Evolutionary conservation across 2,329 filamentous ascomycete genomes (phyloP), one percentile per base, ranked within the genome.

Genomic region (Pestalotiopsis sp.): DNA sequence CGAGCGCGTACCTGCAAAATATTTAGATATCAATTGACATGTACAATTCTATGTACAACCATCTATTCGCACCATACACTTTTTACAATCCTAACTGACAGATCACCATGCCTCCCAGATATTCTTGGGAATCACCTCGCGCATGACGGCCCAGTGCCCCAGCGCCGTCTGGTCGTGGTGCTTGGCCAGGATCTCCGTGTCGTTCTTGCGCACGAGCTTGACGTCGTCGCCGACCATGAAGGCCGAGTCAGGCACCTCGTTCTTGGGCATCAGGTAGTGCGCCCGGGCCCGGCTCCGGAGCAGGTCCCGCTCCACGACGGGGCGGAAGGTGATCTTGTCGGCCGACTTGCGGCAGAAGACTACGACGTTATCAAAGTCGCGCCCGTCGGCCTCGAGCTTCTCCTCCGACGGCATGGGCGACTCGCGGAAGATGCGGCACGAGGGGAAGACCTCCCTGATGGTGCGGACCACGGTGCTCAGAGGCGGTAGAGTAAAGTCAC

Each of bases 291-390:
- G 84, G 77, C 92, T 97, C 49, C 88, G 87, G 41, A 97, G 82
- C 74, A 88, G 91, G 76, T 99, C 96, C 2, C 83, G 81, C 6
- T 86, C 79, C 0, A 80, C 82, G 0, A 94, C 88, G 17, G 84
- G 76, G 13, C 95, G 87, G 83, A 98, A 98, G 0, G 77, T 82
- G 49, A 94, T 81, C 0, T 81, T 74, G 3, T 75, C 75, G 27
- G 71, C 68, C 12, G 82, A 84, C 81, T 94, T 95, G 69, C 88
- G 90, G 85, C 96, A 99, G 83, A 98, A 98, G 69, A 98, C 90
- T 61, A 98, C 93, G 88, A 98, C 94, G 83, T 99, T 99, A 77
- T 94, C 93, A 79, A 98, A 98, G 76, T 97, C 93, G 36, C 82
- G 81, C 2, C 83, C 84, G 20, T 83, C 79, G 57, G 82, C 77